Percentiles rank a stretch among this genome's conserved stretches.
Evolutionary conservation across 257 asterid genomes (phyloP).

Genomic region (Solanum phureja): DNA sequence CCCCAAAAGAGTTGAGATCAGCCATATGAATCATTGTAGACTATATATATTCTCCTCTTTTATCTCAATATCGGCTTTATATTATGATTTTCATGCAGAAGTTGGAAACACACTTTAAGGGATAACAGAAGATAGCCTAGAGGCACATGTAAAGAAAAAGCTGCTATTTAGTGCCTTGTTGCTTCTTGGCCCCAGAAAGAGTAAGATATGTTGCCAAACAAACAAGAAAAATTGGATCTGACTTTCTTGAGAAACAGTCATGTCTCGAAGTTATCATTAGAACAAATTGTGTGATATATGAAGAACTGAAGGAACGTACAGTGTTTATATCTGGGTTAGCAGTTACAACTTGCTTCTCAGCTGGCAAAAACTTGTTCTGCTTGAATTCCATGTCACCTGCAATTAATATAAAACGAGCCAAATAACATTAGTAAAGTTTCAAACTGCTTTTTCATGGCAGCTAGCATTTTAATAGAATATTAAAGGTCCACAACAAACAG

Average conservation of each 20-base stretch:
- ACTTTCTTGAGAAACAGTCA: neutral
- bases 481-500: neutral
- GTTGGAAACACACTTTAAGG: neutral
- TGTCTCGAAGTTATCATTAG: neutral
- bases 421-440: neutral
- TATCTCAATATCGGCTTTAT: neutral
- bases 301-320: constrained; percentile 32
- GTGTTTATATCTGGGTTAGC: constrained; percentile 86
- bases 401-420: neutral
- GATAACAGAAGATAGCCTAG: neutral
- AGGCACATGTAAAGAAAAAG: neutral
- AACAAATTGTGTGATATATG: neutral
- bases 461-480: neutral
- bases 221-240: neutral
- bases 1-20: neutral
- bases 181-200: neutral
- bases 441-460: neutral
- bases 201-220: neutral
- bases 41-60: neutral
- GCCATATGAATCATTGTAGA: neutral
- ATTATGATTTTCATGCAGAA: neutral
- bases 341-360: constrained; percentile 83
- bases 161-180: neutral
- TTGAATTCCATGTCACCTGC: constrained; percentile 99
- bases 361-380: constrained; percentile 88